Percentiles rank a stretch among this genome's conserved stretches.
Conservation (phyloP, 1,139 yeast species). For the Debaryomyces subglobosus region DNA sequence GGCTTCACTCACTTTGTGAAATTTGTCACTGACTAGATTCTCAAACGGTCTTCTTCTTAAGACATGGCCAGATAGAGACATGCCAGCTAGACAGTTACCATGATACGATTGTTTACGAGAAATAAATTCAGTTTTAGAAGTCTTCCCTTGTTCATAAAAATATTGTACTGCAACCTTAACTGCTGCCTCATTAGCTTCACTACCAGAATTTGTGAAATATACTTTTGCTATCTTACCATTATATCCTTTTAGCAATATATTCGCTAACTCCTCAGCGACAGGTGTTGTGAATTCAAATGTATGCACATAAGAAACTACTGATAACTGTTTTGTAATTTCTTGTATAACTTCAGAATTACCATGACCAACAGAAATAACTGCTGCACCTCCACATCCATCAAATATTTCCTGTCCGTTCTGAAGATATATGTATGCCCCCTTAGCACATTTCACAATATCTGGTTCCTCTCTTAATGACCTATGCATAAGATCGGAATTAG, state of each 20-base stretch:
- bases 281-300: slow-evolving; percentile 14
- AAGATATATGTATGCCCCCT: slow-evolving; percentile 18
- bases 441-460: slow-evolving; percentile 11
- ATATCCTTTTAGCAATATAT: slow-evolving; percentile 11
- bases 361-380: slow-evolving; percentile 31
- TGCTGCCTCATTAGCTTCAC: slow-evolving; percentile 25
- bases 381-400: slow-evolving; percentile 36
- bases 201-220: slow-evolving; percentile 17
- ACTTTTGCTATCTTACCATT: slow-evolving; percentile 12
- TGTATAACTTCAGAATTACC: slow-evolving; percentile 23
- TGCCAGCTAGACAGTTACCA: slow-evolving; percentile 23
- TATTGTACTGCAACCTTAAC: slow-evolving; percentile 22
- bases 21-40: slow-evolving; percentile 14
- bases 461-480: slow-evolving; percentile 14
- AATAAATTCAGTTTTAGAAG: slow-evolving; percentile 18
- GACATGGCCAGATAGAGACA: slow-evolving; percentile 19
- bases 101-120: slow-evolving; percentile 24
- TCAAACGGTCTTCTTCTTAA: slow-evolving; percentile 18
- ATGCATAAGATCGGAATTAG: slow-evolving; percentile 11
- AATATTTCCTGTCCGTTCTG: slow-evolving; percentile 20
- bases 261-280: slow-evolving; percentile 16
- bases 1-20: slow-evolving; percentile 17
- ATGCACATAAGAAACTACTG: slow-evolving; percentile 15
- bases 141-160: slow-evolving; percentile 20
- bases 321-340: slow-evolving; percentile 22